These are phyloP conservation scores for Adansonia gregorii DNA, from an alignment of 441 rosid genomes.

Conservation along the genomic window DNA sequence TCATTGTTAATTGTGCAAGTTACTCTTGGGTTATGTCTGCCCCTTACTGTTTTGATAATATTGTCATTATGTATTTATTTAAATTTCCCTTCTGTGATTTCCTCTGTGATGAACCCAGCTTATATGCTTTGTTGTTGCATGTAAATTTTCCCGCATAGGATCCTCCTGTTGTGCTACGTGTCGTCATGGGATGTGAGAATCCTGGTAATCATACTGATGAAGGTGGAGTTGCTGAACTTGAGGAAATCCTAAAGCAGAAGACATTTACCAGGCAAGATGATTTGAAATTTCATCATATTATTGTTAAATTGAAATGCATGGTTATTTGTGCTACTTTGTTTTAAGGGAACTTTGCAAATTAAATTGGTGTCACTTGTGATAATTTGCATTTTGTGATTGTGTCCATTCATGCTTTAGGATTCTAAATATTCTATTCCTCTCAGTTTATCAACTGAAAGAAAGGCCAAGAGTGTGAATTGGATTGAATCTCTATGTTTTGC, in stretches of 20 bases:
- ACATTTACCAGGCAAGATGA: conserved; percentile 63
- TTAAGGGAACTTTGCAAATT: not conserved
- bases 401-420: not conserved
- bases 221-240: conserved; percentile 53
- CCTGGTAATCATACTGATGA: conserved; percentile 32
- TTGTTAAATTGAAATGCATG: not conserved
- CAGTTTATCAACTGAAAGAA: conserved; percentile 1
- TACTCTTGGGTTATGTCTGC: not conserved
- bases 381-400: not conserved
- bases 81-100: not conserved
- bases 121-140: conserved; percentile 31
- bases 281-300: not conserved
- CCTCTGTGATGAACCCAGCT: conserved; percentile 11
- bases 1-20: not conserved
- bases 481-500: not conserved
- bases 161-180: conserved; percentile 36
- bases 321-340: not conserved
- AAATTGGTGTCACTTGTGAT: not conserved
- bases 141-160: conserved; percentile 38
- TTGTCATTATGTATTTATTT: not conserved
- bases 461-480: not conserved
- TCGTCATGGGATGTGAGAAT: conserved; percentile 32
- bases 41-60: not conserved
- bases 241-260: conserved; percentile 61
- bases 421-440: not conserved